Percentiles rank a stretch among this genome's conserved stretches.
Evolutionary conservation across 495 filamentous ascomycete genomes (phyloP).

Genomic region (Penicilliopsis zonata): DNA sequence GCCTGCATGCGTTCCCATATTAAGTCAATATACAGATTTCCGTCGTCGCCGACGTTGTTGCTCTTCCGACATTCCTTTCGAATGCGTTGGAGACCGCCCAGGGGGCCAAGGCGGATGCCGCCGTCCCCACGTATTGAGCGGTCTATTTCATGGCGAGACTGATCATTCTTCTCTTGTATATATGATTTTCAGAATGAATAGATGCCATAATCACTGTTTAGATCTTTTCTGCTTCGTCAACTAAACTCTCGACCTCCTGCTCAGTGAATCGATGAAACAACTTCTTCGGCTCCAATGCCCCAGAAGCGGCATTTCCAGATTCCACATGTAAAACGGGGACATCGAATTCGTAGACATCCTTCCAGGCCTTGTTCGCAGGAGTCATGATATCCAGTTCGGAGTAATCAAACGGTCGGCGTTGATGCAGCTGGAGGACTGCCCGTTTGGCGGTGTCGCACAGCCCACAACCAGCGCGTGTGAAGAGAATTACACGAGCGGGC

Average conservation of each 20-base stretch:
- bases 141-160: background rate
- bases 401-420: slow-evolving; percentile 59
- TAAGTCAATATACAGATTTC: slow-evolving; percentile 12
- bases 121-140: slow-evolving; percentile 7
- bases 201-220: slow-evolving; percentile 2
- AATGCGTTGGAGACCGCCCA: slow-evolving; percentile 25
- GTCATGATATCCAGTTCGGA: slow-evolving; percentile 71
- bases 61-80: slow-evolving; percentile 25
- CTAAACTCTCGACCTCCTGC: slow-evolving; percentile 55
- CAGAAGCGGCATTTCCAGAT: slow-evolving; percentile 7
- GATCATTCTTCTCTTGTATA: background rate
- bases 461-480: slow-evolving; percentile 67
- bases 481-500: slow-evolving; percentile 63
- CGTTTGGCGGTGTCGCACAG: slow-evolving; percentile 67
- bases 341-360: slow-evolving; percentile 78
- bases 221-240: slow-evolving; percentile 46
- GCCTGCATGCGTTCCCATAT: background rate
- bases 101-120: slow-evolving; percentile 17
- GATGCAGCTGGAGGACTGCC: slow-evolving; percentile 57
- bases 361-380: slow-evolving; percentile 54
- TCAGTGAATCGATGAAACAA: slow-evolving; percentile 75
- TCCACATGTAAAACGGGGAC: slow-evolving; percentile 71
- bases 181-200: background rate
- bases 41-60: slow-evolving; percentile 43
- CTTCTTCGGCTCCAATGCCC: slow-evolving; percentile 49